phyloP scores from a whole-genome alignment of 2,329 filamentous ascomycete species.

The Nemania abortiva region DNA sequence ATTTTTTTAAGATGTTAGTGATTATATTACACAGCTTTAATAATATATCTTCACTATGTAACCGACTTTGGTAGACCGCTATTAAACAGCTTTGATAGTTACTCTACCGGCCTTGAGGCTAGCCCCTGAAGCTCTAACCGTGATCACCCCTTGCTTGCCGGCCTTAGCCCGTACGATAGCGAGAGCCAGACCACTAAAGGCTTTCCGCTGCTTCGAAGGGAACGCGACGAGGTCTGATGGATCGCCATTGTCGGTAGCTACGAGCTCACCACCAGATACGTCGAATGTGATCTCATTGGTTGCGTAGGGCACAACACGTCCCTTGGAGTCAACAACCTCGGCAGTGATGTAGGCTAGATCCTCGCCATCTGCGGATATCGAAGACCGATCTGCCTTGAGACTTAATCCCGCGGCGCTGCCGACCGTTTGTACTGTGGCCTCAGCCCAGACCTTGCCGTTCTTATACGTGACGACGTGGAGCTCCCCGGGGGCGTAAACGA shows the following conservation, averaged over 20 bases:
- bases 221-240: constrained; percentile 59
- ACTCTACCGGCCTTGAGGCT: constrained; percentile 36
- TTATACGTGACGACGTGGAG: constrained; percentile 63
- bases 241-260: constrained; percentile 65
- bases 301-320: constrained; percentile 58
- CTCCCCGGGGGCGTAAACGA: constrained; percentile 61
- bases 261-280: constrained; percentile 59
- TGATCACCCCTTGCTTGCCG: constrained; percentile 41
- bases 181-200: constrained; percentile 57
- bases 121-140: constrained; percentile 36
- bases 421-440: constrained; percentile 55
- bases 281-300: constrained; percentile 59
- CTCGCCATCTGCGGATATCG: constrained; percentile 56
- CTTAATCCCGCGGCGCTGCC: constrained; percentile 55
- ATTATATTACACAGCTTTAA: neutral
- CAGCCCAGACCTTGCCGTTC: constrained; percentile 61
- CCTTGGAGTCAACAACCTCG: constrained; percentile 58
- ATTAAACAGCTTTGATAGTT: neutral
- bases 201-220: constrained; percentile 54
- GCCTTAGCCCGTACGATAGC: constrained; percentile 54
- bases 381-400: constrained; percentile 55
- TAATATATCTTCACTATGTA: too few relatives aligned
- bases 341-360: constrained; percentile 62
- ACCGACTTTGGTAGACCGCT: too few relatives aligned
- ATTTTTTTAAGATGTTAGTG: too few relatives aligned